Percentiles rank a stretch among this genome's conserved stretches.
These are phyloP conservation scores for Aspergillus haitiensis DNA, from an alignment of 495 filamentous ascomycete genomes.

Conservation along the genomic window DNA sequence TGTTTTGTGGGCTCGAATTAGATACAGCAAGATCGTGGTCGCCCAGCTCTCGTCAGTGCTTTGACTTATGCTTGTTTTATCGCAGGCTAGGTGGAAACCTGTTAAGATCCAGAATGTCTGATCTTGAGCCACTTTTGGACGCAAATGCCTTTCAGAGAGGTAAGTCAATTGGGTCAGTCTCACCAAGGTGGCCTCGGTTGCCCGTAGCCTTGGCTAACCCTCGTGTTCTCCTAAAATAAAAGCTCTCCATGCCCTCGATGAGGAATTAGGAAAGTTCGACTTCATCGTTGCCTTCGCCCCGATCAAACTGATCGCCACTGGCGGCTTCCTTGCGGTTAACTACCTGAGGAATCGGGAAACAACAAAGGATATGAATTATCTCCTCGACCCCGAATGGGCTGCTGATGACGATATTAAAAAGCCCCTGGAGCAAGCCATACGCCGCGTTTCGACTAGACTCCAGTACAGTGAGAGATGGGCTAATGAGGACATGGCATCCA, in stretches of 20 bases:
- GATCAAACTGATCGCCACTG: conserved; percentile 18
- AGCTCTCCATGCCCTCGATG: conserved; percentile 20
- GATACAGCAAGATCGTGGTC: background rate
- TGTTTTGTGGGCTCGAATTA: background rate
- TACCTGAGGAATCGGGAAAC: conserved; percentile 19
- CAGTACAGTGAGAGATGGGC: conserved; percentile 13
- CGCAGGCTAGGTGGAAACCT: conserved; percentile 3
- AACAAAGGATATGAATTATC: conserved; percentile 17
- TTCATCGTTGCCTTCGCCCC: conserved; percentile 21
- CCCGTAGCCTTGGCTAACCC: conserved; percentile 8
- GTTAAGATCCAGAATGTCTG: conserved; percentile 14
- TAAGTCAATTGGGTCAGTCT: conserved; percentile 12
- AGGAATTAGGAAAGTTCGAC: conserved; percentile 20
- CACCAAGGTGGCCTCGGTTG: background rate
- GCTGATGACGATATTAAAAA: conserved; percentile 18
- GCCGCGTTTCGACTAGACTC: conserved; percentile 13
- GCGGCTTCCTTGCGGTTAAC: conserved; percentile 20
- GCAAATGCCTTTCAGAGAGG: conserved; percentile 16
- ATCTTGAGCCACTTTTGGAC: conserved; percentile 12
- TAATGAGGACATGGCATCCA: conserved; percentile 16
- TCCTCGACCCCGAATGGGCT: conserved; percentile 20
- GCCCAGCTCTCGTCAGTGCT: background rate
- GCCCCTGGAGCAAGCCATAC: conserved; percentile 16
- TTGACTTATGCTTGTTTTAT: conserved; percentile 6
- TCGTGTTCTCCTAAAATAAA: background rate